phyloP scores from a whole-genome alignment of 2,329 filamentous ascomycete genomes.

The Anisogramma anomala region DNA sequence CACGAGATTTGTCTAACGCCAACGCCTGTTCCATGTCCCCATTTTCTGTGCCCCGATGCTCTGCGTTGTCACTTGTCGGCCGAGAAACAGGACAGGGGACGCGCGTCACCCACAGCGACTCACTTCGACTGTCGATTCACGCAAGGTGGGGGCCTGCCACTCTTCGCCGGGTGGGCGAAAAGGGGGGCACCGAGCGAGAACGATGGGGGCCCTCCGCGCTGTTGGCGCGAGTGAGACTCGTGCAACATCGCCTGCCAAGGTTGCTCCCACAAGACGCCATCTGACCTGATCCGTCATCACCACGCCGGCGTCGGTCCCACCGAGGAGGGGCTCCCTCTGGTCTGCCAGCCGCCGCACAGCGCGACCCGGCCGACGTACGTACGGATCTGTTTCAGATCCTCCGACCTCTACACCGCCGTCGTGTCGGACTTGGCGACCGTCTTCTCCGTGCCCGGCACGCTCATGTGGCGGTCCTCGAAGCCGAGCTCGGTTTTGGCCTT shows the following conservation, averaged over 20 bases:
- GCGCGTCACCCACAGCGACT: no score
- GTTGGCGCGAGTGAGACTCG: neutral
- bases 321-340: neutral
- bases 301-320: neutral
- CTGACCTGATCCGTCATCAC: neutral
- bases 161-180: no score
- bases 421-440: constrained; percentile 10
- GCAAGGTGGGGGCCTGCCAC: no score
- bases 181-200: no score
- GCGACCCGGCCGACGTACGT: neutral
- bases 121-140: no score
- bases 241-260: neutral
- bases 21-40: no score
- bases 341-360: neutral
- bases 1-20: no score
- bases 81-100: no score
- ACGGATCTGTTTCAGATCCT: neutral
- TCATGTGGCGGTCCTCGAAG: constrained; percentile 20
- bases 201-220: no score
- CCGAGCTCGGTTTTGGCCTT: constrained; percentile 25
- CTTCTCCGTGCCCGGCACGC: constrained; percentile 8
- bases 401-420: constrained; percentile 12
- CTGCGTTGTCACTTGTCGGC: no score
- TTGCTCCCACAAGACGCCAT: neutral
- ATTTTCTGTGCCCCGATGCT: no score